Evolutionary conservation across 306 rosid genomes (phyloP).

Genomic region (Dryas drummondii): DNA sequence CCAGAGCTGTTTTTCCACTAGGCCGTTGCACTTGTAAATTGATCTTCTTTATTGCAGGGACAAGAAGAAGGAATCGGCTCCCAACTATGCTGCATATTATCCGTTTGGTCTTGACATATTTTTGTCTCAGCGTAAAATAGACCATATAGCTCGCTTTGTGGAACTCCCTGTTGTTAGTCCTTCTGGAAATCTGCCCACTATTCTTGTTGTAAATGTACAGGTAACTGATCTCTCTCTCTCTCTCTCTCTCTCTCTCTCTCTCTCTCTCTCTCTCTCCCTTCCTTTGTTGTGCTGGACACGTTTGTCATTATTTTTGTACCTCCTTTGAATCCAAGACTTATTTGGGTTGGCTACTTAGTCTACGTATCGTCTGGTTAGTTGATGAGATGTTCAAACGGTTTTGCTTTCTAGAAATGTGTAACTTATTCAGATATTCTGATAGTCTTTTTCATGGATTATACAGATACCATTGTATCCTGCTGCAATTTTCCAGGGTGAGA

Average conservation of each 20-base stretch:
- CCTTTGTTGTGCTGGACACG: background rate
- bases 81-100: slow-evolving; percentile 73
- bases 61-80: slow-evolving; percentile 84
- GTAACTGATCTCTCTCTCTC: slow-evolving; percentile 35
- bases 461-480: slow-evolving; percentile 88
- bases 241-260: background rate
- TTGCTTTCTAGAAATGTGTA: background rate
- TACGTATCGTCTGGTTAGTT: background rate
- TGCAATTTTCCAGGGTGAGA: slow-evolving; percentile 85
- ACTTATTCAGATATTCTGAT: slow-evolving; percentile 13
- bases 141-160: slow-evolving; percentile 84
- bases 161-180: slow-evolving; percentile 61
- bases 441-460: slow-evolving; percentile 29
- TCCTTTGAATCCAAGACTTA: background rate
- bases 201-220: slow-evolving; percentile 96
- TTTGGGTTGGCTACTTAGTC: background rate
- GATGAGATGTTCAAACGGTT: background rate
- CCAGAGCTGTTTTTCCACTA: background rate
- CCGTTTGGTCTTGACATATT: slow-evolving; percentile 96
- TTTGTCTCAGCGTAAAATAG: slow-evolving; percentile 76
- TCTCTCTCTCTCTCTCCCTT: background rate
- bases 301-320: background rate
- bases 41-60: slow-evolving; percentile 58
- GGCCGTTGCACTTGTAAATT: slow-evolving; percentile 20
- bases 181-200: slow-evolving; percentile 63